These are phyloP conservation scores for Penicillium subrubescens DNA, from an alignment of 495 filamentous ascomycete genomes.

Conservation along the genomic window DNA sequence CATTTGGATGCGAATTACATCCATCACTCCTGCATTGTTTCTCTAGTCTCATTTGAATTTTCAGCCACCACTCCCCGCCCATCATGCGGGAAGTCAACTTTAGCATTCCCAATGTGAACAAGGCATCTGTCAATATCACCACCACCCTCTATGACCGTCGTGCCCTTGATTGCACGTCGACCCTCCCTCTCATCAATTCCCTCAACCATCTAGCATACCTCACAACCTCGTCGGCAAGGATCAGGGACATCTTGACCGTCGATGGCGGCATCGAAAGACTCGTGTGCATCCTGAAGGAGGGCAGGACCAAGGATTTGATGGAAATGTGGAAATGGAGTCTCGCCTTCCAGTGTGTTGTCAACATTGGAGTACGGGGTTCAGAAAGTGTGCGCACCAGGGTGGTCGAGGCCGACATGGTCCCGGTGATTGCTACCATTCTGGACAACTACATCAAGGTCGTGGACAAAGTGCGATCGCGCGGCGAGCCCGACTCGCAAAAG, in stretches of 20 bases:
- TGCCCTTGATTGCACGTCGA: slow-evolving; percentile 97
- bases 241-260: slow-evolving; percentile 94
- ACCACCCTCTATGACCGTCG: slow-evolving; percentile 96
- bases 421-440: slow-evolving; percentile 97
- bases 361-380: slow-evolving; percentile 95
- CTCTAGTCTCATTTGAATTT: slow-evolving; percentile 3
- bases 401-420: slow-evolving; percentile 98
- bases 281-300: slow-evolving; percentile 96
- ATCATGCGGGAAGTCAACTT: slow-evolving; percentile 99
- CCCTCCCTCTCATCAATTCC: slow-evolving; percentile 94
- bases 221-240: slow-evolving; percentile 96
- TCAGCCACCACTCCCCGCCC: slow-evolving; percentile 18
- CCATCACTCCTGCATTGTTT: slow-evolving; percentile 8
- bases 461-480: slow-evolving; percentile 84
- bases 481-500: slow-evolving; percentile 67
- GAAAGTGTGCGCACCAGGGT: slow-evolving; percentile 91
- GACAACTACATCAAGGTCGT: slow-evolving; percentile 98
- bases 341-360: slow-evolving; percentile 97
- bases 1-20: slow-evolving; percentile 18
- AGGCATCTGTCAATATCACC: slow-evolving; percentile 98
- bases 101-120: slow-evolving; percentile 99
- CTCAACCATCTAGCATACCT: slow-evolving; percentile 98
- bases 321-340: slow-evolving; percentile 99
- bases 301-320: slow-evolving; percentile 95
- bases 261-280: slow-evolving; percentile 96